A percentile compares a stretch with the other conserved stretches of the same genome.
Conservation (phyloP, 202 grass and related monocot species). For the Musa balbisiana region DNA sequence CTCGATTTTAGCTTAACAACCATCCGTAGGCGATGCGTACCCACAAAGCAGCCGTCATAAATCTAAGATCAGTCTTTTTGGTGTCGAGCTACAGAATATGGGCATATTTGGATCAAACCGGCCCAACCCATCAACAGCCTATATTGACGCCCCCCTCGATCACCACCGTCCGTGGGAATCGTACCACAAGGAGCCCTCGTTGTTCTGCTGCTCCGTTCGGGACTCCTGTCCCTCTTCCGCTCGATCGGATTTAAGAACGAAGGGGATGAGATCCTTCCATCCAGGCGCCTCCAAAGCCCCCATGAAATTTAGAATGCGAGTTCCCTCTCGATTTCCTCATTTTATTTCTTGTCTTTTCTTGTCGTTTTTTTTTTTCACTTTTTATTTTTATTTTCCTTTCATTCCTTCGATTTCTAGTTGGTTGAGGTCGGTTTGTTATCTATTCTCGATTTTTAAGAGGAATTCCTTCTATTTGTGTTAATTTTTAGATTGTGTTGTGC, state of each 20-base stretch:
- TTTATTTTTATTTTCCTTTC: neutral
- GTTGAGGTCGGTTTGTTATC: neutral
- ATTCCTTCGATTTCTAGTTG: neutral
- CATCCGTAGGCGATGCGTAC: too few species aligned
- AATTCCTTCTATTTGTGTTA: neutral
- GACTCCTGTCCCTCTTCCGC: neutral
- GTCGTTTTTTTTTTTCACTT: neutral
- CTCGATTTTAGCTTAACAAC: too few species aligned
- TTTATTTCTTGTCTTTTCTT: neutral
- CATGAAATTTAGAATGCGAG: conserved; percentile 72
- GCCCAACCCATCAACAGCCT: too few species aligned
- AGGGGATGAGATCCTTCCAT: conserved; percentile 54
- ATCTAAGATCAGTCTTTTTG: too few species aligned
- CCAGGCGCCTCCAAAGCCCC: conserved; percentile 43
- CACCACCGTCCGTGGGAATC: too few species aligned
- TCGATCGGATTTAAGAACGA: neutral
- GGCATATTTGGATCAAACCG: too few species aligned
- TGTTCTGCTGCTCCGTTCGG: neutral
- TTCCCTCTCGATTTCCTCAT: neutral
- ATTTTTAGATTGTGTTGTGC: neutral
- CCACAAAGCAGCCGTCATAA: too few species aligned
- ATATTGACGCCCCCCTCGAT: too few species aligned
- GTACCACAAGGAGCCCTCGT: too few species aligned
- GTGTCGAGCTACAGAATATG: too few species aligned
- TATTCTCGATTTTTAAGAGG: neutral